Evolutionary conservation across 1,284 basidiomycete species (phyloP), one percentile per base, ranked within the genome.

Genomic region (Taiwanofungus camphoratus): DNA sequence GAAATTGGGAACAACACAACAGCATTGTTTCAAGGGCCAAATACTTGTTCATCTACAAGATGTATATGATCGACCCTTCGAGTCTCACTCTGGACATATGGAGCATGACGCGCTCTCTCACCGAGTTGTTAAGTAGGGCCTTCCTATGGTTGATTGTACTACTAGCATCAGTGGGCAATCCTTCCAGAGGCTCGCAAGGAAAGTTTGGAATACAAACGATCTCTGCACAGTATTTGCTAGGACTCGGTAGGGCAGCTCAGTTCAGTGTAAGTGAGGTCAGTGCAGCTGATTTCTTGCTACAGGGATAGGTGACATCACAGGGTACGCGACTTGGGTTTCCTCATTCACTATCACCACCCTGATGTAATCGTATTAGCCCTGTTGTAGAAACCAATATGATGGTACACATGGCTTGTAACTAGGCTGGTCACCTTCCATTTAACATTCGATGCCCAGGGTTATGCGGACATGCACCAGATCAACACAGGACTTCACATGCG

Each of bases 401-500:
- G 79, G 82, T 77, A 21, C 16, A n/a, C n/a, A n/a, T n/a, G n/a
- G n/a, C n/a, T n/a, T n/a, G 33, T 21, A 20, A 19, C 34, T 29
- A 12, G 21, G 12, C 12, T 11, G 11, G 13, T 19, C 22, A 22
- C n/a, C 13, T 33, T 12, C 24, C 5, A n/a, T 24, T 42, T 24
- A 19, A 21, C 33, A 26, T 23, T 29, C 4, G 35, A 33, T 30
- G 37, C 41, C 36, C 46, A 87, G 84, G 87, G 87, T 5, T 91
- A 90, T 58, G 87, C 86, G 1, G 73, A 66, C 12, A 59, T 82
- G 8, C 60, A 69, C 0, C 88, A 91, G 58, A 82, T 76, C 2
- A 83, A 83, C 57, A 86, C 82, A 0, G 87, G 88, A 3, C 66
- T 91, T 41, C 85, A 90, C 60, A 85, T 90, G 80, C 75, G 87